Evolutionary conservation across 352 stramenopile species (phyloP).

Genomic region (Globisporangium nunn): DNA sequence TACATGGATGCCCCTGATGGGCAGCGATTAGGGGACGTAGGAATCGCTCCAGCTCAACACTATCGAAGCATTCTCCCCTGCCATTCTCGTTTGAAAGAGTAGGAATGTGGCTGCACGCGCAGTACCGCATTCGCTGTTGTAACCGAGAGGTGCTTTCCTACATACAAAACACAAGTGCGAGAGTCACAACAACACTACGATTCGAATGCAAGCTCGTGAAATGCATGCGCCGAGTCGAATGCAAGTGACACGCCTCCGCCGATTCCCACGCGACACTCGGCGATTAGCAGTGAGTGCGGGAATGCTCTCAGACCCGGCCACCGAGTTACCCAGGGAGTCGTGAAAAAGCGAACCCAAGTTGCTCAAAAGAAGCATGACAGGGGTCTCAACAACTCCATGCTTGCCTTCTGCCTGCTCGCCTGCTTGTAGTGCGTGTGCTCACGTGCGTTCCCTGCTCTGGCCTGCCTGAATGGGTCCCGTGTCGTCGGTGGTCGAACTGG

Average conservation of each 20-base stretch:
- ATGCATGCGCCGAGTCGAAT: not conserved
- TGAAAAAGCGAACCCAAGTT: too few relatives aligned
- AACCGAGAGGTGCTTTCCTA: not conserved
- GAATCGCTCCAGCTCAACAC: not conserved
- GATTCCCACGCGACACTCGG: not conserved
- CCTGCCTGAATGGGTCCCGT: too few relatives aligned
- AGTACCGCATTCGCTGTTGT: not conserved
- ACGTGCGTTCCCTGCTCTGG: too few relatives aligned
- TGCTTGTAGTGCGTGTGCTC: too few relatives aligned
- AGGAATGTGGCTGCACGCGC: not conserved
- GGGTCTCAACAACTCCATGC: too few relatives aligned
- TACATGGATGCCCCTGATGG: not conserved
- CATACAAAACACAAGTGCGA: not conserved
- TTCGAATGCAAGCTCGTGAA: not conserved
- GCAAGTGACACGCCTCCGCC: not conserved
- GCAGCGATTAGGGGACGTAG: not conserved
- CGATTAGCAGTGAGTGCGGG: too few relatives aligned
- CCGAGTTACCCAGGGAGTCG: too few relatives aligned
- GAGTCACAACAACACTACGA: not conserved
- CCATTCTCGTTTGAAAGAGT: not conserved
- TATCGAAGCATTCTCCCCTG: not conserved
- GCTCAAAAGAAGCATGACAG: too few relatives aligned
- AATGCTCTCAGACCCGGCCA: too few relatives aligned
- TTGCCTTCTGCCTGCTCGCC: too few relatives aligned
- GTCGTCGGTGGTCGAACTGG: too few relatives aligned